These are phyloP conservation scores for Prunella vulgaris DNA, from an alignment of 257 asterid species.

Conservation along the genomic window DNA sequence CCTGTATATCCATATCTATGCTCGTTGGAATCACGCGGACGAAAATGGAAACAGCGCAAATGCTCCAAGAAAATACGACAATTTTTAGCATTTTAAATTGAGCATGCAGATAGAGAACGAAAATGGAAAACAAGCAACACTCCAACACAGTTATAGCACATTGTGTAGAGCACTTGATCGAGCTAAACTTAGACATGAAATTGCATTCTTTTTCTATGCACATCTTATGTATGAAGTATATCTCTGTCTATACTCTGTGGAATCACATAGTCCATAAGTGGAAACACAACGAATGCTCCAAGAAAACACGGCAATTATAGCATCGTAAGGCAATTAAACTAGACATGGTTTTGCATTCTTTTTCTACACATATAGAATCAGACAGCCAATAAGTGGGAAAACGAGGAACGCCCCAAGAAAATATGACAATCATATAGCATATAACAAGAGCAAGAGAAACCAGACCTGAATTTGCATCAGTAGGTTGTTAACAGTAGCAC, in stretches of 20 bases:
- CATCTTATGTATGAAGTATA: not conserved
- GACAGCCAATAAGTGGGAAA: not conserved
- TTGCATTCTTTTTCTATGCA: constrained; percentile 44
- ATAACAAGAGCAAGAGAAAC: too few relatives aligned
- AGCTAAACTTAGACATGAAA: constrained; percentile 35
- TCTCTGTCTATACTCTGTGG: not conserved
- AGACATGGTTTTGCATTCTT: too few relatives aligned
- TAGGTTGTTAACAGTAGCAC: constrained; percentile 81
- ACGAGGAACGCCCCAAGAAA: not conserved
- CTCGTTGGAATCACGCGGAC: not conserved
- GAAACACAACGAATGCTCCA: not conserved
- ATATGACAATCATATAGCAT: constrained; percentile 4
- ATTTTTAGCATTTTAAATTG: not conserved
- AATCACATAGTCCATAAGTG: not conserved
- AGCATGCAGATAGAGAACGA: not conserved
- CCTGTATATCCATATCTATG: not conserved
- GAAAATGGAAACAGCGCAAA: not conserved
- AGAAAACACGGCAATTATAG: not conserved
- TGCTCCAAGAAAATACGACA: not conserved
- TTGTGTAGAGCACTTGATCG: not conserved
- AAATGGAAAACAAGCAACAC: not conserved
- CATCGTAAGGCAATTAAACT: too few relatives aligned
- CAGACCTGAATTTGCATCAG: constrained; percentile 99
- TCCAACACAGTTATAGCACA: not conserved
- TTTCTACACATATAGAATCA: too few relatives aligned